phyloP scores from a whole-genome alignment of 1,139 yeast species.

The Candida sp. region DNA sequence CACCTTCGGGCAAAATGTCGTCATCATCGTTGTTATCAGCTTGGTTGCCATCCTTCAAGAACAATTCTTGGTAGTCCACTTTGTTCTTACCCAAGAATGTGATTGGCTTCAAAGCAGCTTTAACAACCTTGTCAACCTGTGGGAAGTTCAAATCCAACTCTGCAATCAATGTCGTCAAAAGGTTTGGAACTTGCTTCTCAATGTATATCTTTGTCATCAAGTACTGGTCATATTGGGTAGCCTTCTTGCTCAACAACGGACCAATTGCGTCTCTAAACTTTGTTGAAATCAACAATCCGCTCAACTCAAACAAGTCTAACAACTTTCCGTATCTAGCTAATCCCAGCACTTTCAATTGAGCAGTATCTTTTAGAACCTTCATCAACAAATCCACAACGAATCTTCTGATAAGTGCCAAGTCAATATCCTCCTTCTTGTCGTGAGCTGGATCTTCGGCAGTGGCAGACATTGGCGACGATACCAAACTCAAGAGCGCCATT shows the following conservation, averaged over 20 bases:
- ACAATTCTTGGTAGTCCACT: constrained; percentile 58
- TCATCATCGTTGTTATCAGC: constrained; percentile 55
- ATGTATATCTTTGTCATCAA: constrained; percentile 65
- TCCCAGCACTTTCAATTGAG: constrained; percentile 26
- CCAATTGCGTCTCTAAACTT: constrained; percentile 49
- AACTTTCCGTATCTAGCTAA: constrained; percentile 54
- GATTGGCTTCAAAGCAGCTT: constrained; percentile 62
- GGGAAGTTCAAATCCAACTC: constrained; percentile 77
- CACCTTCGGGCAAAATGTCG: constrained; percentile 55
- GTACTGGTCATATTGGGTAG: constrained; percentile 60
- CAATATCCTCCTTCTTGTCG: constrained; percentile 62
- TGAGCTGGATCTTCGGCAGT: constrained; percentile 41
- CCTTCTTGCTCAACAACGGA: constrained; percentile 48
- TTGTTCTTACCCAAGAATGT: constrained; percentile 66
- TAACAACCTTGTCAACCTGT: constrained; percentile 59
- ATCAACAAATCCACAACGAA: constrained; percentile 75
- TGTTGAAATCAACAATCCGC: constrained; percentile 43
- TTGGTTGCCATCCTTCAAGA: constrained; percentile 37
- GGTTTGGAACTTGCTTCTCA: constrained; percentile 66
- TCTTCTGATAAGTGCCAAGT: constrained; percentile 72
- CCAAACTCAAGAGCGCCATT: constrained; percentile 60
- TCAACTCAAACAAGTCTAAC: constrained; percentile 59
- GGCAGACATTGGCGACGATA: constrained; percentile 54
- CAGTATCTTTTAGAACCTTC: constrained; percentile 61
- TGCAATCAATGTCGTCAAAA: constrained; percentile 61